phyloP scores from a whole-genome alignment of 2,329 filamentous ascomycete species.

The Clarireedia paspali region DNA sequence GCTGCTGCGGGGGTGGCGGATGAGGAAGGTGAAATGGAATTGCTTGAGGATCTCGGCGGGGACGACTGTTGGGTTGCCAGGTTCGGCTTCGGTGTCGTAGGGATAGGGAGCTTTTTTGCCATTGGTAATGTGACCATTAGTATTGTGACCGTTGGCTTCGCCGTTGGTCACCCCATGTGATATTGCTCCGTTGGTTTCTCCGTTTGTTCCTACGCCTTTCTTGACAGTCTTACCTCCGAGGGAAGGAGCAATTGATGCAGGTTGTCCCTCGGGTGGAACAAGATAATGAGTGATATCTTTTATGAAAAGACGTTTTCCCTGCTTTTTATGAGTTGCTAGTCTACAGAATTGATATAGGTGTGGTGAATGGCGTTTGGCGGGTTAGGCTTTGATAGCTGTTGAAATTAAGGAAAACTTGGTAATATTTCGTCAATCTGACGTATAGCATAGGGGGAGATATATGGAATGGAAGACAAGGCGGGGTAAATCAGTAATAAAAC shows the following conservation, averaged over 20 bases:
- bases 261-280: slow-evolving; percentile 63
- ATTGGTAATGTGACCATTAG: background rate
- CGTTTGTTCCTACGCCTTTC: slow-evolving; percentile 28
- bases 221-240: slow-evolving; percentile 36
- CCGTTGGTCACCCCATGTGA: slow-evolving; percentile 20
- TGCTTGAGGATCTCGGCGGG: slow-evolving; percentile 64
- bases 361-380: background rate
- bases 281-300: slow-evolving; percentile 97
- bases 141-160: slow-evolving; percentile 26
- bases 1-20: slow-evolving; percentile 85
- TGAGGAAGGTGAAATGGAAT: slow-evolving; percentile 94
- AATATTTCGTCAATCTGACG: background rate
- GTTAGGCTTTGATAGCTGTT: background rate
- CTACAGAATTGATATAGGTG: background rate
- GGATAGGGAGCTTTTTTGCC: slow-evolving; percentile 41
- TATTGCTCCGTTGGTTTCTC: slow-evolving; percentile 23
- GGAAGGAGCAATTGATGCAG: slow-evolving; percentile 70
- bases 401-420: background rate
- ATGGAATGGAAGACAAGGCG: too few relatives aligned
- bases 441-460: background rate
- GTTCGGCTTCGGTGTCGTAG: slow-evolving; percentile 48
- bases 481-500: background rate
- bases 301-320: slow-evolving; percentile 79
- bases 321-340: slow-evolving; percentile 3
- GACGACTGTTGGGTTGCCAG: slow-evolving; percentile 76